Base-by-base conservation (phyloP, 768 basidiomycete genomes). In the Sporobolomyces pararoseus region DNA sequence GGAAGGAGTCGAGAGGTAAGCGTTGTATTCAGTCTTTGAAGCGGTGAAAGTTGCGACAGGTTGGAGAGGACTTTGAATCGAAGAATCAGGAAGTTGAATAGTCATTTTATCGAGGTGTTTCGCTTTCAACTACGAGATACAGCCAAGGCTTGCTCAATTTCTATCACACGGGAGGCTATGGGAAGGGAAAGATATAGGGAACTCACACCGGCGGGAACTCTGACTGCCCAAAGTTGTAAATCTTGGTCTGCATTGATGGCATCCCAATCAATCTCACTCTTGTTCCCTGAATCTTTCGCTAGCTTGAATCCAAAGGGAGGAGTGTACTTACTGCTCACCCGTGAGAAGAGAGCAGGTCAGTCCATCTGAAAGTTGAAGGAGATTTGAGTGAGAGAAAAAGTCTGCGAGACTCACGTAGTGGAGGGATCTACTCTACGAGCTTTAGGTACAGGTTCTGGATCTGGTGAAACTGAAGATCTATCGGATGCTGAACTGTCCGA, bases 161-260 rank as follows among this genome's bases (percentile, higher is more conserved):
- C 17, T n/a, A n/a, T n/a, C n/a, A n/a, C n/a, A n/a, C n/a, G n/a
- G n/a, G n/a, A n/a, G n/a, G n/a, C 10, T 42, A 42, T 32, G 54
- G 14, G 21, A 25, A 34, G 0, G 21, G 4, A 21, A 21, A 25
- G 32, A n/a, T 10, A 17, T 17, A 23, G 29, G 46, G 46, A 29
- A 65, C 68, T 25, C 34, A 74, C 72, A 17, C 73, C 73, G 4
- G 66, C 42, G 3, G 73, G 73, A 17, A 74, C 55, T 14, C 67
- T 25, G 21, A 74, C 54, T 0, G 73, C 69, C 70, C 70, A 74
- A 32, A 74, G 49, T 55, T 74, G 66, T 47, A 71, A 51, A 12
- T 68, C 66, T 12, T 37, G n/a, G 42, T 70, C 59, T 25, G 25
- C 49, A 27, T 67, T 62, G 52, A 74, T 19, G 16, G 25, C 59